These are phyloP conservation scores for Penicillium sp. DNA, from an alignment of 2,329 filamentous ascomycete species.

Conservation along the genomic window DNA sequence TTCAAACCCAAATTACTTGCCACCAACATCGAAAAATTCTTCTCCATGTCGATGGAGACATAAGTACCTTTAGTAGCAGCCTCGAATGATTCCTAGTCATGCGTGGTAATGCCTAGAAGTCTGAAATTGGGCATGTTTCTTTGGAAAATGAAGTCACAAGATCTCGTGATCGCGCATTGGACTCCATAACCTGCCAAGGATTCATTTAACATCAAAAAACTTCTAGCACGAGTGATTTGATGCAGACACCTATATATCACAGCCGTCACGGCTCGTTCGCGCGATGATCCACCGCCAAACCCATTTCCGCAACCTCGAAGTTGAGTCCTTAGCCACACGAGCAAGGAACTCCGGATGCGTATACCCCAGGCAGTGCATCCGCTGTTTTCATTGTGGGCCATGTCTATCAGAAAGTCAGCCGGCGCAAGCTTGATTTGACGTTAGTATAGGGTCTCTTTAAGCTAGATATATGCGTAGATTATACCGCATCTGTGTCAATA, in stretches of 20 bases:
- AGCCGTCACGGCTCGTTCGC: slow-evolving; percentile 48
- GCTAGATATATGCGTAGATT: too few species aligned
- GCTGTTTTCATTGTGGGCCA: slow-evolving; percentile 35
- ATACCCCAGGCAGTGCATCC: slow-evolving; percentile 46
- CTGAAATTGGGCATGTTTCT: slow-evolving; percentile 52
- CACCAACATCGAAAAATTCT: slow-evolving; percentile 25
- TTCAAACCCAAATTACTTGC: slow-evolving; percentile 34
- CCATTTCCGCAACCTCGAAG: slow-evolving; percentile 51
- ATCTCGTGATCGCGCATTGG: slow-evolving; percentile 48
- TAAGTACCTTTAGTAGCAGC: slow-evolving; percentile 36
- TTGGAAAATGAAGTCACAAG: slow-evolving; percentile 51
- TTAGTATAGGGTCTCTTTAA: neutral
- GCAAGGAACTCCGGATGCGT: slow-evolving; percentile 46
- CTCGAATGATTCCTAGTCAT: slow-evolving; percentile 44
- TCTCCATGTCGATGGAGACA: slow-evolving; percentile 42
- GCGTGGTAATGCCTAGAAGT: slow-evolving; percentile 47
- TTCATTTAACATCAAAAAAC: neutral
- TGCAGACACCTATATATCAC: slow-evolving; percentile 32
- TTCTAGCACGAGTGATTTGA: too few species aligned
- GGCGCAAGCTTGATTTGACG: slow-evolving; percentile 37
- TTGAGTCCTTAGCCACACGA: slow-evolving; percentile 38
- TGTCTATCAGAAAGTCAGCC: slow-evolving; percentile 39
- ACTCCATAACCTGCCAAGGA: slow-evolving; percentile 33
- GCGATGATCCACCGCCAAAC: slow-evolving; percentile 52
- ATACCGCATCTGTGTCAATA: slow-evolving; percentile 45